Percentiles rank a stretch among this genome's conserved stretches.
Conservation (phyloP, 495 filamentous ascomycete species). For the Penicillium steckii region DNA sequence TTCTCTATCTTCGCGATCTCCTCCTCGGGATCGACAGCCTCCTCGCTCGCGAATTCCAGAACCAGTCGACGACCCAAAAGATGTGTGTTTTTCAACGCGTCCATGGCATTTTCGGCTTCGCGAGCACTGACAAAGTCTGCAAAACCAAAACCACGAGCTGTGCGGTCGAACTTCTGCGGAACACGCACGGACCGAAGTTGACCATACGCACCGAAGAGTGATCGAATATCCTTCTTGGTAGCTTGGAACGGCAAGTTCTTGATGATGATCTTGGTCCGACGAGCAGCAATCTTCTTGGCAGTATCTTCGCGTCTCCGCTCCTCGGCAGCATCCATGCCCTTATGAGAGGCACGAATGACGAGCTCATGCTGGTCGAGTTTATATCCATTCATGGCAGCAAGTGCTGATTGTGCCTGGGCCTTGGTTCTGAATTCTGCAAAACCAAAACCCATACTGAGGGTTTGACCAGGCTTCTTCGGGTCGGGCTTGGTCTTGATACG, state of each 20-base stretch:
- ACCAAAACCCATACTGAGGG: conserved; percentile 93
- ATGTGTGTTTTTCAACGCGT: conserved; percentile 90
- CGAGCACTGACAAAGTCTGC: conserved; percentile 90
- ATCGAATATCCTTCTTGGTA: conserved; percentile 84
- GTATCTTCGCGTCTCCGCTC: conserved; percentile 77
- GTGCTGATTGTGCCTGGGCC: conserved; percentile 72
- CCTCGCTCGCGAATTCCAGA: conserved; percentile 82
- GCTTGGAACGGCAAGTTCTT: conserved; percentile 98
- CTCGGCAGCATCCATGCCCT: conserved; percentile 80
- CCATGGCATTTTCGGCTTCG: conserved; percentile 91
- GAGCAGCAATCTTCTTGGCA: conserved; percentile 69
- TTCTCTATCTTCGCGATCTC: conserved; percentile 94
- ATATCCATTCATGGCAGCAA: conserved; percentile 81
- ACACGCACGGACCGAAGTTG: conserved; percentile 88
- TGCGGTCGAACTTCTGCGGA: conserved; percentile 88
- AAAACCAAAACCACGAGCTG: conserved; percentile 91
- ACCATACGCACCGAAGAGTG: conserved; percentile 84
- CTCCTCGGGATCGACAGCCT: conserved; percentile 86
- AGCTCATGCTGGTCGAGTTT: conserved; percentile 83
- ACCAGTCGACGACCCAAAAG: conserved; percentile 84
- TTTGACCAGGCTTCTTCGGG: conserved; percentile 76
- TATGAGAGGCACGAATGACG: conserved; percentile 78
- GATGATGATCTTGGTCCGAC: conserved; percentile 89
- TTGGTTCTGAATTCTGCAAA: conserved; percentile 86
- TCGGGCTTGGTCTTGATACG: conserved; percentile 85